A percentile compares a stretch with the other conserved stretches of the same genome.
Conservation (phyloP, 176 grass and related monocot species). For the Olyra latifolia region DNA sequence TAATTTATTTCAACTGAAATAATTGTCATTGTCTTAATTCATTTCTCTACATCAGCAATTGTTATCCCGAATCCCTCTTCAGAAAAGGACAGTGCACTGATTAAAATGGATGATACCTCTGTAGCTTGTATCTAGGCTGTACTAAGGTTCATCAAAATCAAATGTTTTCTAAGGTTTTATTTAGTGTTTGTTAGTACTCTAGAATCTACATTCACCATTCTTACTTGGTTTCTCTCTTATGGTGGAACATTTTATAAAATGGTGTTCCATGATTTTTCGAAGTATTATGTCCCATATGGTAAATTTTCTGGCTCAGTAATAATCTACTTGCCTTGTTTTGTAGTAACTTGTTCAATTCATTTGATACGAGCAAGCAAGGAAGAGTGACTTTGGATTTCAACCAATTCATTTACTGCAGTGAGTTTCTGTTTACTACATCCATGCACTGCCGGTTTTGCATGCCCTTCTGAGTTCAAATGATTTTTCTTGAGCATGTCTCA, state of each 20-base stretch:
- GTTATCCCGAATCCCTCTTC: neutral
- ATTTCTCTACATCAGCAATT: neutral
- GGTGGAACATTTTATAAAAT: neutral
- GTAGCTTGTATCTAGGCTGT: neutral
- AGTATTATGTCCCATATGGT: neutral
- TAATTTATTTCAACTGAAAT: neutral
- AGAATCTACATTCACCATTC: neutral
- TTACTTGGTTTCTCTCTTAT: slow-evolving; percentile 9
- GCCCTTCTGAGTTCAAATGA: neutral
- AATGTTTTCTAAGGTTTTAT: neutral
- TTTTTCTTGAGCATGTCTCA: neutral
- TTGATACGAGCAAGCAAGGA: slow-evolving; percentile 77
- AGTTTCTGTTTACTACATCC: slow-evolving; percentile 36
- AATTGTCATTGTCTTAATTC: neutral
- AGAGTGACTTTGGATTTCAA: slow-evolving; percentile 87
- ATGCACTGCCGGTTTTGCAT: neutral
- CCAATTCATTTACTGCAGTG: slow-evolving; percentile 85
- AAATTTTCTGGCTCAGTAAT: neutral
- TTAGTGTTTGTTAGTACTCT: neutral
- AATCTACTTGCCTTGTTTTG: slow-evolving; percentile 5
- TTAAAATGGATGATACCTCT: neutral
- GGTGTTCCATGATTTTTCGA: neutral
- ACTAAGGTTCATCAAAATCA: neutral
- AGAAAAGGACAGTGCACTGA: neutral
- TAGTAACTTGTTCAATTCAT: slow-evolving; percentile 81